Percentiles rank a stretch among this genome's conserved stretches.
Evolutionary conservation across 1,284 basidiomycete genomes (phyloP).

Genomic region (Coriolopsis trogii): DNA sequence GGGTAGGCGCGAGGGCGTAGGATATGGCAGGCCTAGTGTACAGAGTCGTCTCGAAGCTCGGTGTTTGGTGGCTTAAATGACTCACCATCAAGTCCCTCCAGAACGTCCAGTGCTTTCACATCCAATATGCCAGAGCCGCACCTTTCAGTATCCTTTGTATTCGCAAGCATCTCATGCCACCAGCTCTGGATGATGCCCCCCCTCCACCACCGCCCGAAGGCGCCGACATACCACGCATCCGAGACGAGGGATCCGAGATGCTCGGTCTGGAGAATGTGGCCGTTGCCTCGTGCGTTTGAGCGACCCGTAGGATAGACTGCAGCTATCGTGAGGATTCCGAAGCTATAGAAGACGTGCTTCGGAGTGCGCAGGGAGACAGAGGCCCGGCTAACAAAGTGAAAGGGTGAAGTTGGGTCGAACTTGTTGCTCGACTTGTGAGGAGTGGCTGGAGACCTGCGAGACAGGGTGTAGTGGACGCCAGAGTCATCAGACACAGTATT

Average conservation of each 20-base stretch:
- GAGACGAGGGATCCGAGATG: constrained; percentile 55
- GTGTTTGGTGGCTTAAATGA: background rate
- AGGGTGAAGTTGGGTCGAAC: constrained; percentile 51
- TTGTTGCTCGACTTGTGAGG: constrained; percentile 22
- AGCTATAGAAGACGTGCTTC: constrained; percentile 85
- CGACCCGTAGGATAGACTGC: constrained; percentile 59
- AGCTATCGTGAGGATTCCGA: constrained; percentile 86
- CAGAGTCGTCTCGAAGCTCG: background rate
- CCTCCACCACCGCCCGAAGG: constrained; percentile 88
- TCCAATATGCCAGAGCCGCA: constrained; percentile 74
- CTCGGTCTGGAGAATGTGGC: constrained; percentile 31
- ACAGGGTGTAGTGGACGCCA: constrained; percentile 38
- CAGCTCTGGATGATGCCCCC: constrained; percentile 72
- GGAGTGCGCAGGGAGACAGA: constrained; percentile 92
- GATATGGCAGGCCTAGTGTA: constrained; percentile 50
- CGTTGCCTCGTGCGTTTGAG: constrained; percentile 31
- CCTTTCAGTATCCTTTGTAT: constrained; percentile 70
- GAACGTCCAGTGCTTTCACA: constrained; percentile 68
- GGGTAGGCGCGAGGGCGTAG: constrained; percentile 24
- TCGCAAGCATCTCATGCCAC: constrained; percentile 66
- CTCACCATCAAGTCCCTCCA: constrained; percentile 64
- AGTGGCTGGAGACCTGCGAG: constrained; percentile 36
- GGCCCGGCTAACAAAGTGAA: constrained; percentile 91
- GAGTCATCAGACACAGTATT: constrained; percentile 37
- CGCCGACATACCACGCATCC: constrained; percentile 86